Base-by-base conservation (phyloP, 2,329 filamentous ascomycete genomes). In the Hypocreales sp. region DNA sequence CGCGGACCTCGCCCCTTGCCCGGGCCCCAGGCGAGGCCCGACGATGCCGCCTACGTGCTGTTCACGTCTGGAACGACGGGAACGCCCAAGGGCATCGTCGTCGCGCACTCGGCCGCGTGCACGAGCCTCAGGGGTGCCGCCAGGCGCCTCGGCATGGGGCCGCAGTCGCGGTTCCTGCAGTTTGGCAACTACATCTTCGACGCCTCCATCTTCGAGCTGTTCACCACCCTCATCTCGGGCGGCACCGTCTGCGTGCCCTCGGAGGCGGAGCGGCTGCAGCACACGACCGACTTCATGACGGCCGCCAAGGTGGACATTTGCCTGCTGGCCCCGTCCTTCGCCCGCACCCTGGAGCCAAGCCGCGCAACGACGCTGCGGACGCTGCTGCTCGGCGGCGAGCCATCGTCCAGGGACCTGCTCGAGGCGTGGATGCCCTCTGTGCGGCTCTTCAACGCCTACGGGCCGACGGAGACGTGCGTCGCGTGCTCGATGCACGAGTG, bases 121-220 rank as follows among this genome's bases (percentile, higher is more conserved):
- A 18, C 24, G 1, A 57, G 60, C 4, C 57, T 61, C 12, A 31
- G 60, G 3, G 55, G 55, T 1, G 60, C 71, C 37, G 61, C 55
- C 0, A 48, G 53, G 3, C 4, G 6, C 9, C 17, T 25, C 7
- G 24, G 24, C 5, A 11, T 25, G 5, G 11, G n/a, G 5, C 6
- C 4, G 5, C 4, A 18, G 5, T 11, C 24, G 11, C 8, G 24
- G 5, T n/a, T n/a, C 15, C 9, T 71, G 24, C 61, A 66, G 29
- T 64, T 63, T 30, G 58, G 60, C 4, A 55, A 55, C 6, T 64
- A 60, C 34, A 58, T 56, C 1, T 67, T 67, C 24, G 63, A 70
- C 30, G 54, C 55, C 2, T 56, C 53, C 22, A 42, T 68, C 8
- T 25, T 25, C 2, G 39, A 44, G 15, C 35, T 44, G 9, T 17